phyloP scores from a whole-genome alignment of 805 yeast species.

The Maudiozyma serrabonitensis region DNA sequence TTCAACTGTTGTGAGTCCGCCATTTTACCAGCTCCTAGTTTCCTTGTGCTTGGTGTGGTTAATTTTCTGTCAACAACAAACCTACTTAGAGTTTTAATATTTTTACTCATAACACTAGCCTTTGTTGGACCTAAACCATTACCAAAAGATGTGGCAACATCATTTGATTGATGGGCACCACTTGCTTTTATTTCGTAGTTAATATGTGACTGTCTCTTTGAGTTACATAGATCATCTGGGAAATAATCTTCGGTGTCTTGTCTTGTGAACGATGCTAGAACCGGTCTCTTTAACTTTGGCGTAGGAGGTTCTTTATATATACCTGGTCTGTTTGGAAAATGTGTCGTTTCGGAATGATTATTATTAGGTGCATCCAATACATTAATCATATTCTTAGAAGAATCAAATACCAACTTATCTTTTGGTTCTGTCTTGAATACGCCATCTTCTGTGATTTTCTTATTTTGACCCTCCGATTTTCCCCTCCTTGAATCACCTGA shows the following conservation, averaged over 20 bases:
- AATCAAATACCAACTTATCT: no score
- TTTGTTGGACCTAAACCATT: slow-evolving; percentile 29
- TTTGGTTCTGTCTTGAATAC: no score
- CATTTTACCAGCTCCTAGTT: slow-evolving; percentile 2
- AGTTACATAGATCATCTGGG: slow-evolving; percentile 22
- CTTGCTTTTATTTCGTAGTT: slow-evolving; percentile 30
- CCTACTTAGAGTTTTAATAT: slow-evolving; percentile 22
- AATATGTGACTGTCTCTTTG: slow-evolving; percentile 16
- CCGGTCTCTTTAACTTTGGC: slow-evolving; percentile 7
- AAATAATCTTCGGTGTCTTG: slow-evolving; percentile 26
- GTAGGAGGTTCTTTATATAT: slow-evolving; percentile 27
- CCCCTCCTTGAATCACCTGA: no score
- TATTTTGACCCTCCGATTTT: no score
- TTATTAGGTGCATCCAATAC: slow-evolving; percentile 21
- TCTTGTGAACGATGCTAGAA: slow-evolving; percentile 10
- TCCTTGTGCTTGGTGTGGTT: slow-evolving; percentile 20
- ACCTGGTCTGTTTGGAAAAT: slow-evolving; percentile 49
- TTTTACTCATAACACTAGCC: slow-evolving; percentile 27
- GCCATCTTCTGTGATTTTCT: no score
- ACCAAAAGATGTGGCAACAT: slow-evolving; percentile 28
- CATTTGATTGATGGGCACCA: slow-evolving; percentile 30
- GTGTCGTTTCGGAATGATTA: slow-evolving; percentile 33
- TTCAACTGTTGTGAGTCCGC: neutral
- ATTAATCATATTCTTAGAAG: neutral
- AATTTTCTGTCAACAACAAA: slow-evolving; percentile 25